phyloP scores from a whole-genome alignment of 768 basidiomycete genomes.

The Hysterangium stoloniferum region DNA sequence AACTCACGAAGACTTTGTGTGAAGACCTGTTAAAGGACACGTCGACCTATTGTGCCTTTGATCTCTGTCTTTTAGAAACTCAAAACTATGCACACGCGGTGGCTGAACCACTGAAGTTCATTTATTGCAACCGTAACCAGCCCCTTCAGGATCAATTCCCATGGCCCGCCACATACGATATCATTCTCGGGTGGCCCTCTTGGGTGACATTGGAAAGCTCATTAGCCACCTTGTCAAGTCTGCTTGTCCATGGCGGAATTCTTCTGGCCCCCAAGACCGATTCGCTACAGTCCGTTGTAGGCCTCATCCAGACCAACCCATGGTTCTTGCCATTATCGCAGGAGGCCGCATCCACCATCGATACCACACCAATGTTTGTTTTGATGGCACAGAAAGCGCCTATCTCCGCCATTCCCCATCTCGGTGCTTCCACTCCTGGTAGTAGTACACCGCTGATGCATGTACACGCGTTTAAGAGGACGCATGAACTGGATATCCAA shows the following conservation, averaged over 20 bases:
- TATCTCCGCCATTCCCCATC: no score
- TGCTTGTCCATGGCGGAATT: slow-evolving; percentile 16
- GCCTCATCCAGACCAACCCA: no score
- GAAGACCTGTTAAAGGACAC: neutral
- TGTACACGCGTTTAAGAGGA: no score
- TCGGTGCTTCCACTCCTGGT: no score
- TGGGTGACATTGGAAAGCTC: slow-evolving; percentile 15
- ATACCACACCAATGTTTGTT: no score
- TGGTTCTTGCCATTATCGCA: no score
- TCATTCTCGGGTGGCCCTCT: slow-evolving; percentile 14
- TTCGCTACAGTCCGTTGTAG: no score
- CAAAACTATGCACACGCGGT: slow-evolving; percentile 14
- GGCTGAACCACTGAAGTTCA: slow-evolving; percentile 5
- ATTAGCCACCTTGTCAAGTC: slow-evolving; percentile 4
- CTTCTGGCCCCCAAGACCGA: no score
- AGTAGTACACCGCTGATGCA: slow-evolving; percentile 18
- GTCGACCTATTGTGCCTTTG: slow-evolving; percentile 12
- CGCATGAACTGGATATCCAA: slow-evolving; percentile 15
- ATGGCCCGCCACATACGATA: slow-evolving; percentile 13
- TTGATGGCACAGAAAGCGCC: no score
- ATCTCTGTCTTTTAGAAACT: slow-evolving; percentile 15
- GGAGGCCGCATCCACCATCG: no score
- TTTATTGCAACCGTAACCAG: slow-evolving; percentile 13
- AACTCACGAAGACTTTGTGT: slow-evolving; percentile 14
- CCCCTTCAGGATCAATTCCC: slow-evolving; percentile 12